Conservation (phyloP, 2,329 filamentous ascomycete species). For the Xylaria multiplex region DNA sequence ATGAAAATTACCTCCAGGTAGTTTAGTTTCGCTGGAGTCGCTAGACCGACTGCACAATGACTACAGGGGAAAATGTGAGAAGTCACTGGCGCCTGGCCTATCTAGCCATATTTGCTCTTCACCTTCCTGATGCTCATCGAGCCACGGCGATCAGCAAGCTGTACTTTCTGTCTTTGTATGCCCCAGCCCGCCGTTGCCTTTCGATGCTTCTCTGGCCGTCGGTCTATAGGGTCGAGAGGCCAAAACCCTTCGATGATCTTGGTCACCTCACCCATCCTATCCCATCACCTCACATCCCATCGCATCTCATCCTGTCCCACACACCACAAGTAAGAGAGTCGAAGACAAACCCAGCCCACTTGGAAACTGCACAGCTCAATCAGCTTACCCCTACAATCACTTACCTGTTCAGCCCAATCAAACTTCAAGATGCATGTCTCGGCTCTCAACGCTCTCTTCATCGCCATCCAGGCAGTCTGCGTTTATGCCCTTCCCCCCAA, state of each 20-base stretch:
- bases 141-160: background rate
- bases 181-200: background rate
- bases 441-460: constrained; percentile 23
- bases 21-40: background rate
- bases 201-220: background rate
- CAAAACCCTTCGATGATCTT: background rate
- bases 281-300: background rate
- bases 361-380: constrained; percentile 15
- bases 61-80: background rate
- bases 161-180: constrained; percentile 13
- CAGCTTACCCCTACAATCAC: constrained; percentile 1
- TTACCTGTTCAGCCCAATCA: constrained; percentile 12
- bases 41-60: too few relatives aligned
- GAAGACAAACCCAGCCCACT: constrained; percentile 5
- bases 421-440: constrained; percentile 32
- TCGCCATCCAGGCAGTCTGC: constrained; percentile 29
- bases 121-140: background rate
- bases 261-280: constrained; percentile 8
- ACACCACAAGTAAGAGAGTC: background rate
- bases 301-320: background rate
- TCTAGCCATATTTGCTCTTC: background rate
- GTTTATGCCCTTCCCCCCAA: constrained; percentile 35
- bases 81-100: background rate
- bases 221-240: background rate
- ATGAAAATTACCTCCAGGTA: background rate